phyloP scores from a whole-genome alignment of 768 basidiomycete genomes.

The Infundibulicybe gibba region DNA sequence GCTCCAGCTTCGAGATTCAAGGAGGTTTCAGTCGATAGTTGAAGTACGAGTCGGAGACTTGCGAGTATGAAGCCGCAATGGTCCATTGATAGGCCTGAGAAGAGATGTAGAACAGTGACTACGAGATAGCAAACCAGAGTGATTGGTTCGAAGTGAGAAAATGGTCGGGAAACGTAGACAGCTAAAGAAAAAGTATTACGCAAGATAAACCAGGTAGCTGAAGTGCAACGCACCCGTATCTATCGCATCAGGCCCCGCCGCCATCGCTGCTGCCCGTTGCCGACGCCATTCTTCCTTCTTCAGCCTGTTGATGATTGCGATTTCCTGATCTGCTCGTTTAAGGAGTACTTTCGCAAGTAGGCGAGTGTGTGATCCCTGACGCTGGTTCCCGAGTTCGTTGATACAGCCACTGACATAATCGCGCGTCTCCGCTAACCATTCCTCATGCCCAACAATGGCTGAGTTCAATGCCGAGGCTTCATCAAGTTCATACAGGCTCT shows the following conservation, averaged over 20 bases:
- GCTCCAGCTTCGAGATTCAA: no score
- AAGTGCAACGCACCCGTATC: not conserved
- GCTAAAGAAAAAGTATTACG: no score
- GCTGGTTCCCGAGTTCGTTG: not conserved
- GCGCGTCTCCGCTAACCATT: not conserved
- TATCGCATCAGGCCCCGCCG: not conserved
- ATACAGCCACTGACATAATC: no score
- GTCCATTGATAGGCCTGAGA: conserved; percentile 3
- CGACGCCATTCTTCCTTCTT: not conserved
- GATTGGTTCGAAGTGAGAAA: conserved; percentile 1
- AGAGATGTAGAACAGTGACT: conserved; percentile 6
- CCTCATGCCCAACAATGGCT: not conserved
- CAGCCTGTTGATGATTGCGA: not conserved
- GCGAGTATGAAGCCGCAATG: conserved; percentile 2
- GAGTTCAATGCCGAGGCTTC: no score
- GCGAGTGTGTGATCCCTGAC: not conserved
- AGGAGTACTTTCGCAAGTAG: not conserved
- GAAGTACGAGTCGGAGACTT: not conserved
- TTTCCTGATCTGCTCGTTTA: not conserved
- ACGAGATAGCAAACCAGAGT: conserved; percentile 3
- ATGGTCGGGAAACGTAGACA: not conserved
- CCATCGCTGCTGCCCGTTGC: not conserved
- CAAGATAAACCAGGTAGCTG: no score
- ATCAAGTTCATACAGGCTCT: no score
- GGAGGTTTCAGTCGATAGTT: not conserved